Evolutionary conservation across 1,284 basidiomycete species (phyloP).

Genomic region (Fomitiporia mediterranea): DNA sequence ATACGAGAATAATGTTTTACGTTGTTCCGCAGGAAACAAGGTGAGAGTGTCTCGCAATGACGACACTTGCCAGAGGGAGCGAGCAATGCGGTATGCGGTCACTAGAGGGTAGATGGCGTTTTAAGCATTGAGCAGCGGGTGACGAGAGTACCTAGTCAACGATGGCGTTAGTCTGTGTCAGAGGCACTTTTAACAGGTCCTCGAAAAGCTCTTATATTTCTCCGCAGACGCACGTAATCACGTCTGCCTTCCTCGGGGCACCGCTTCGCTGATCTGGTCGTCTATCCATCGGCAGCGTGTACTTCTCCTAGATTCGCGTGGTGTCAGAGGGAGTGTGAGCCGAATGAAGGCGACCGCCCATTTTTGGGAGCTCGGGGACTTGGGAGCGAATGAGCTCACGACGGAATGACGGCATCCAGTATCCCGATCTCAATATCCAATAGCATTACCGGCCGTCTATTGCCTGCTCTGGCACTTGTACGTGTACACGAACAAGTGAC

Average conservation of each 20-base stretch:
- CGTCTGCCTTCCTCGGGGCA: not conserved
- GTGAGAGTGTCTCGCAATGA: not conserved
- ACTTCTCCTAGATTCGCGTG: too few species aligned
- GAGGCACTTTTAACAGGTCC: not conserved
- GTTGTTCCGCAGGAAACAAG: too few species aligned
- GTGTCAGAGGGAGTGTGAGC: not conserved
- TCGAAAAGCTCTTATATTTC: not conserved
- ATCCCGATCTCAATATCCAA: not conserved
- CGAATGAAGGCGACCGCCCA: not conserved
- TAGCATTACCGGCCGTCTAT: too few species aligned
- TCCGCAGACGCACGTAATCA: not conserved
- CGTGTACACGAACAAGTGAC: too few species aligned
- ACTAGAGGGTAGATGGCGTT: not conserved
- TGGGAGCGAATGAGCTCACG: not conserved
- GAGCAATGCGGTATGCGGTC: constrained; percentile 1
- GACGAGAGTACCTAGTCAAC: not conserved
- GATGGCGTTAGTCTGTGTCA: not conserved
- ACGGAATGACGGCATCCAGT: not conserved
- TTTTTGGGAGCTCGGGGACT: not conserved
- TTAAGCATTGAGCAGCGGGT: constrained; percentile 1
- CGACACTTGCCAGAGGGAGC: not conserved
- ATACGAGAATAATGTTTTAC: too few species aligned
- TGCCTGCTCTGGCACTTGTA: too few species aligned
- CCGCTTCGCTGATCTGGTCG: not conserved
- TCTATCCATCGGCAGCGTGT: too few species aligned